Evolutionary conservation across 2,329 filamentous ascomycete genomes (phyloP), one percentile per base, ranked within the genome.

Genomic region (Calonectria leucothoes): DNA sequence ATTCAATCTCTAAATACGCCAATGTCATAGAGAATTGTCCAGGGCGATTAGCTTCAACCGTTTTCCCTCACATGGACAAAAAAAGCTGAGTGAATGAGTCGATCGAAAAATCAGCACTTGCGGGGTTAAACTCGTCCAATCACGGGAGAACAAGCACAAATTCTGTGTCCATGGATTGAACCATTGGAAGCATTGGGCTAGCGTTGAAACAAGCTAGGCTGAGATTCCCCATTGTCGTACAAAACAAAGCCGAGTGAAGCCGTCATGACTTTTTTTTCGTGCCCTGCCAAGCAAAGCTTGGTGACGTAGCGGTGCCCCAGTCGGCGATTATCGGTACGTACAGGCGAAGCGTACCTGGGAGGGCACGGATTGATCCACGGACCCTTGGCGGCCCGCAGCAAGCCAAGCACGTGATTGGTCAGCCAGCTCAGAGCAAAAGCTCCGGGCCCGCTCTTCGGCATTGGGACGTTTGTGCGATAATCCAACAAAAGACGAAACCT

Each of bases 341-440:
- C 42, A 23, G 23, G 33, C 55, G 20, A 39, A 27, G 35, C 35
- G 55, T 61, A 27, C 55, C 55, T 61, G 55, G 55, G 14, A 61
- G 55, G 35, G 55, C 55, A 61, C 55, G 35, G 55, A 61, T 61
- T 61, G 55, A 61, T 61, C 55, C 55, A 39, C 55, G 55, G 55
- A 61, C 55, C 55, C 55, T 61, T 61, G 33, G 55, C 55, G 55
- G 55, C 55, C 55, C 55, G 55, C 55, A 61, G 15, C n/a, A 27
- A 15, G 20, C 23, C 23, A 25, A 35, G 55, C 55, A 61, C 55
- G 33, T 61, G 55, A 61, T 61, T 61, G 55, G 55, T 39, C 55
- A 10, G 55, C 14, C 15, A 25, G 37, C 55, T 39, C 55, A 61
- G 33, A 61, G 55, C 55, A 61, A 23, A 39, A 61, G 55, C 55